Percentiles rank a stretch among this genome's conserved stretches.
Evolutionary conservation across 192 early-diverging fungal genomes (phyloP).

Genomic region (Coemansia sp.): DNA sequence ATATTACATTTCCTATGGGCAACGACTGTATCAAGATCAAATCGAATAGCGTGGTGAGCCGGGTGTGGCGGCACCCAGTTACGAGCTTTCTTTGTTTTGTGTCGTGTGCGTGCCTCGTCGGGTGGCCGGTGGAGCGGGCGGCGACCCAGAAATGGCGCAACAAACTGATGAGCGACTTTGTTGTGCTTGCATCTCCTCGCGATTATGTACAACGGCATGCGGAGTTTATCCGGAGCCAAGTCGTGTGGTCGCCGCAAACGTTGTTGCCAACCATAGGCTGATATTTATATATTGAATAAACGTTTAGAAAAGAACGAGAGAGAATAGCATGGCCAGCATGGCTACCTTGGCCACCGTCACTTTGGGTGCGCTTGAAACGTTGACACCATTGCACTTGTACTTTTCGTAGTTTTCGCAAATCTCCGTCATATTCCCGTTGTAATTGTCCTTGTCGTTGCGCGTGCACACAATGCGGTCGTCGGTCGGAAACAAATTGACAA

Average conservation of each 20-base stretch:
- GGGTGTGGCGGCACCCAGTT: slow-evolving; percentile 41
- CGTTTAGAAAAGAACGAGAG: slow-evolving; percentile 4
- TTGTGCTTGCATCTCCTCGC: slow-evolving; percentile 33
- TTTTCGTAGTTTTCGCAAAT: slow-evolving; percentile 47
- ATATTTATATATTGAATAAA: neutral
- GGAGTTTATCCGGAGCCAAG: slow-evolving; percentile 42
- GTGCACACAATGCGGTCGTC: slow-evolving; percentile 39
- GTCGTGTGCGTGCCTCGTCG: slow-evolving; percentile 41
- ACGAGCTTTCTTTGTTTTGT: slow-evolving; percentile 43
- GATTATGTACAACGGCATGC: slow-evolving; percentile 40
- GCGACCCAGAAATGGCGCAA: slow-evolving; percentile 33
- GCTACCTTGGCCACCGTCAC: slow-evolving; percentile 38
- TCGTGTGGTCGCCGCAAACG: slow-evolving; percentile 23
- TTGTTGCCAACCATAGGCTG: neutral
- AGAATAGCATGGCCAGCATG: slow-evolving; percentile 34
- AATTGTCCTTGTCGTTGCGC: slow-evolving; percentile 32
- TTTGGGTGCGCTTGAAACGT: slow-evolving; percentile 19
- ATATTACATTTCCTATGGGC: slow-evolving; percentile 40
- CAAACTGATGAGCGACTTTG: slow-evolving; percentile 53
- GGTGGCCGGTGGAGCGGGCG: slow-evolving; percentile 42
- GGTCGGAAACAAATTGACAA: slow-evolving; percentile 22
- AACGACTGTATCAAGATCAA: slow-evolving; percentile 33
- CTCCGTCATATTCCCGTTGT: slow-evolving; percentile 17
- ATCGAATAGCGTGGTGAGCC: slow-evolving; percentile 19
- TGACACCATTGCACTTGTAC: slow-evolving; percentile 39